Evolutionary conservation across 441 rosid species (phyloP).

Genomic region (Iberis amara): DNA sequence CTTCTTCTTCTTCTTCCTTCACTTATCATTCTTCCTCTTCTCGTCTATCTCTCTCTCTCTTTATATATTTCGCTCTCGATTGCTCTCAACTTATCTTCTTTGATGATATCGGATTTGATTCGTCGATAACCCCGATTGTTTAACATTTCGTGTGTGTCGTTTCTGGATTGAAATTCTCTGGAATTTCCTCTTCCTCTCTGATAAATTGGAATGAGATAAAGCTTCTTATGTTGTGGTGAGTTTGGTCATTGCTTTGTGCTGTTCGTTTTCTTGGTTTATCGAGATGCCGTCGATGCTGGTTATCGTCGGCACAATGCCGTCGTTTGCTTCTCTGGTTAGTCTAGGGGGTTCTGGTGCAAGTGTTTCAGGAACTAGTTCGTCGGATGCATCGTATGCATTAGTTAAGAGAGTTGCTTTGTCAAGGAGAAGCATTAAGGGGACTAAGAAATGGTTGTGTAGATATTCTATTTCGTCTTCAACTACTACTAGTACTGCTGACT

Average conservation of each 20-base stretch:
- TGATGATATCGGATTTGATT: constrained; percentile 16
- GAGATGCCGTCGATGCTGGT: constrained; percentile 52
- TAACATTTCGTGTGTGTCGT: constrained; percentile 6
- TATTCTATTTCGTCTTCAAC: constrained; percentile 53
- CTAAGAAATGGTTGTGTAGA: constrained; percentile 71
- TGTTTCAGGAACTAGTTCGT: constrained; percentile 38
- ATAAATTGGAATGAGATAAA: constrained; percentile 18
- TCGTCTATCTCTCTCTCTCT: not conserved
- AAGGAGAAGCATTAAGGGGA: constrained; percentile 38
- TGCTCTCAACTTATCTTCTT: too few relatives aligned
- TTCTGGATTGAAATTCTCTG: constrained; percentile 2
- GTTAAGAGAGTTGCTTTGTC: constrained; percentile 60
- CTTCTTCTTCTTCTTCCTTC: constrained; percentile 7
- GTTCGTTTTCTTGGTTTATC: constrained; percentile 13
- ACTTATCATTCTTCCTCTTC: constrained; percentile 25
- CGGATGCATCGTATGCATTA: constrained; percentile 50
- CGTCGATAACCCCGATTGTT: constrained; percentile 14
- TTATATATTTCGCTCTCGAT: constrained; percentile 11
- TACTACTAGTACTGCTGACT: constrained; percentile 52
- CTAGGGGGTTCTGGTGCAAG: constrained; percentile 38
- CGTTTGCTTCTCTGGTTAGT: constrained; percentile 57
- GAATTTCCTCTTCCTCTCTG: constrained; percentile 13
- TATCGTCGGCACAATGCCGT: constrained; percentile 73
- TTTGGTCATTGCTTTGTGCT: not conserved
- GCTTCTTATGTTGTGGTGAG: constrained; percentile 17